Base-by-base conservation (phyloP, 1,139 yeast species). In the Candida gigantensis region DNA sequence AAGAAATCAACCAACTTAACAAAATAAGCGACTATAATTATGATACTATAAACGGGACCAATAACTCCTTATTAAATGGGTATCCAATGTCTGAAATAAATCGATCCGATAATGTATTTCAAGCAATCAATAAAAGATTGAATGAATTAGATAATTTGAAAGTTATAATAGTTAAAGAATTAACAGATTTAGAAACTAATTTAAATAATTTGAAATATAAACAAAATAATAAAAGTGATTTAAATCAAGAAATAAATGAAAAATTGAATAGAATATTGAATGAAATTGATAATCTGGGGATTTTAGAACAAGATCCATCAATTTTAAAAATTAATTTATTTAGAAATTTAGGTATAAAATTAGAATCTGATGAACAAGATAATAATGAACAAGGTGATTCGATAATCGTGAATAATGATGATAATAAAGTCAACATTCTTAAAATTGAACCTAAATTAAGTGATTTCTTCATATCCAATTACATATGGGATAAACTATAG, bases 381-480 rank as follows among this genome's bases (percentile, higher is more conserved):
- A 37, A 35, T 9, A 33, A 30, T 4, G 34, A 29, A 16, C 44
- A 33, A 23, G 37, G 41, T 12, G 40, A 37, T 6, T 50, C 68
- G 43, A 68, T 81, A 1, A 54, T 82, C 29, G 72, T 82, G 10
- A 69, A 76, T 41, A 77, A 79, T 43, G 60, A 62, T 11, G 60
- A 63, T 24, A 77, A 74, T 42, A 58, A 67, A 13, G 65, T 80
- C 2, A 77, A 74, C 46, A 68, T 77, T 5, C 58, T 84, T 35
- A 68, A 74, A 48, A 71, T 80, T 9, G 84, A 79, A 45, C 74
- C 75, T 19, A 72, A 76, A 46, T 80, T 79, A 49, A 74, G 81
- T 45, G 79, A 77, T 43, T 80, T 72, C 50, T 82, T 82, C 53
- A 71, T 82, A 20, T 73, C 87, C 7, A 82, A 83, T 49, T 80